Percentiles rank a stretch among this genome's conserved stretches.
Evolutionary conservation across 495 filamentous ascomycete species (phyloP).

Genomic region (Neurospora hispaniola): DNA sequence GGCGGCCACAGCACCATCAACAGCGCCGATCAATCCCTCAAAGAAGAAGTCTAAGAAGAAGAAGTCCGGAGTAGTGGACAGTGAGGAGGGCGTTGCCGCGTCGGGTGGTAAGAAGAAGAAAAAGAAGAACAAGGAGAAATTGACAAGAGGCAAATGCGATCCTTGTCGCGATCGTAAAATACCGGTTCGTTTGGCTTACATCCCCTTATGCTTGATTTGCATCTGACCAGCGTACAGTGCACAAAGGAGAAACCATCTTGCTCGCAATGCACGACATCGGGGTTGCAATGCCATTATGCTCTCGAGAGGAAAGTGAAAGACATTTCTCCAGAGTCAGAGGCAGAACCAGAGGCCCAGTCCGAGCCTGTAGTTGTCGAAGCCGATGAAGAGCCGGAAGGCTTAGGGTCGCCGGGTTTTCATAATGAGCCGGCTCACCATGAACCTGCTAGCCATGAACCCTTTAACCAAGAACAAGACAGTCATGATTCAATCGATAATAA

Average conservation of each 20-base stretch:
- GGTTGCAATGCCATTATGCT: constrained; percentile 25
- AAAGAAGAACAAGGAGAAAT: constrained; percentile 15
- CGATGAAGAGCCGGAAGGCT: constrained; percentile 19
- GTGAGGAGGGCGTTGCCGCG: constrained; percentile 7
- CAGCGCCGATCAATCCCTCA: constrained; percentile 1
- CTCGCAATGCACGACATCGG: constrained; percentile 21
- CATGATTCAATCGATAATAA: background rate
- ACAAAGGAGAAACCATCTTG: constrained; percentile 31
- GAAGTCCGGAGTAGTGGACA: constrained; percentile 12
- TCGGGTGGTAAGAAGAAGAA: constrained; percentile 11
- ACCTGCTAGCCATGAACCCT: background rate
- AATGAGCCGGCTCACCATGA: background rate
- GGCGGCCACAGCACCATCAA: background rate
- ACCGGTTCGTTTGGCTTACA: constrained; percentile 12
- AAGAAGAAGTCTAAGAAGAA: constrained; percentile 20
- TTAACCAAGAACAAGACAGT: background rate
- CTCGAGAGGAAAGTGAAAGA: constrained; percentile 12
- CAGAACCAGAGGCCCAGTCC: background rate
- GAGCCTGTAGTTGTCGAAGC: background rate
- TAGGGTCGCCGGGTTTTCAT: constrained; percentile 21
- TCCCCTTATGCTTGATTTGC: background rate
- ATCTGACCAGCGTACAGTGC: constrained; percentile 21
- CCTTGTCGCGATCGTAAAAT: constrained; percentile 24
- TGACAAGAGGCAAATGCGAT: constrained; percentile 27
- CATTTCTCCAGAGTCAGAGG: constrained; percentile 6